Conservation (phyloP, 2,329 filamentous ascomycete genomes). For the Tolypocladium amazonense region DNA sequence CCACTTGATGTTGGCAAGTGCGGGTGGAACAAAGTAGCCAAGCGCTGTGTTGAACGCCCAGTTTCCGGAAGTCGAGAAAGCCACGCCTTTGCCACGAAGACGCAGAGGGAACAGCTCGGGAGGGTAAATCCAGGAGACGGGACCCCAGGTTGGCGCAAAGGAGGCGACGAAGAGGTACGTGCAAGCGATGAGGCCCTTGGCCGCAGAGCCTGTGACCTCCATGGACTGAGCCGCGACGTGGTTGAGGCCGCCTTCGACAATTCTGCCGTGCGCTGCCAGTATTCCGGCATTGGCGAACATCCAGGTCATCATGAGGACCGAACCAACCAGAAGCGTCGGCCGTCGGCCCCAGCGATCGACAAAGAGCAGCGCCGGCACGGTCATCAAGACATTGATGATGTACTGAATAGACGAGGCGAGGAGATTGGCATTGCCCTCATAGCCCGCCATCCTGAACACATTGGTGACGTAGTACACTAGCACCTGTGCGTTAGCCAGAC, state of each 20-base stretch:
- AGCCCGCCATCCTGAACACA: slow-evolving; percentile 28
- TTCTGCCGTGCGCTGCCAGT: slow-evolving; percentile 33
- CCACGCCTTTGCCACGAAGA: slow-evolving; percentile 41
- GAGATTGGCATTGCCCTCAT: slow-evolving; percentile 35
- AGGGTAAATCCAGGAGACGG: slow-evolving; percentile 44
- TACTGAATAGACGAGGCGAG: slow-evolving; percentile 47
- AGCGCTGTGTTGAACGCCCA: slow-evolving; percentile 31
- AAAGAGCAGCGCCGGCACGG: slow-evolving; percentile 62
- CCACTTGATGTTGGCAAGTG: slow-evolving; percentile 33
- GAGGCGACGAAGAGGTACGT: slow-evolving; percentile 54
- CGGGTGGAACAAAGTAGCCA: slow-evolving; percentile 25
- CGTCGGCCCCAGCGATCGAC: slow-evolving; percentile 69
- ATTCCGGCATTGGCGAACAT: slow-evolving; percentile 45
- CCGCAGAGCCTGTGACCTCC: slow-evolving; percentile 29
- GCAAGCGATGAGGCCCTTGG: slow-evolving; percentile 54
- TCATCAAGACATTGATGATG: slow-evolving; percentile 73
- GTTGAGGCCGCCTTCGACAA: slow-evolving; percentile 30
- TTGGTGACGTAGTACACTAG: slow-evolving; percentile 51
- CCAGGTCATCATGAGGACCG: slow-evolving; percentile 53
- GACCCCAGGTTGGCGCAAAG: slow-evolving; percentile 35
- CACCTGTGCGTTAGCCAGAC: not conserved
- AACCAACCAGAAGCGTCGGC: slow-evolving; percentile 54
- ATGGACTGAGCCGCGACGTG: slow-evolving; percentile 39
- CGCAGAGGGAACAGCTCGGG: slow-evolving; percentile 42
- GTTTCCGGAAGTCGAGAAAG: slow-evolving; percentile 36